Conservation (phyloP, 148 eudicot genomes). For the Diospyros lotus region DNA sequence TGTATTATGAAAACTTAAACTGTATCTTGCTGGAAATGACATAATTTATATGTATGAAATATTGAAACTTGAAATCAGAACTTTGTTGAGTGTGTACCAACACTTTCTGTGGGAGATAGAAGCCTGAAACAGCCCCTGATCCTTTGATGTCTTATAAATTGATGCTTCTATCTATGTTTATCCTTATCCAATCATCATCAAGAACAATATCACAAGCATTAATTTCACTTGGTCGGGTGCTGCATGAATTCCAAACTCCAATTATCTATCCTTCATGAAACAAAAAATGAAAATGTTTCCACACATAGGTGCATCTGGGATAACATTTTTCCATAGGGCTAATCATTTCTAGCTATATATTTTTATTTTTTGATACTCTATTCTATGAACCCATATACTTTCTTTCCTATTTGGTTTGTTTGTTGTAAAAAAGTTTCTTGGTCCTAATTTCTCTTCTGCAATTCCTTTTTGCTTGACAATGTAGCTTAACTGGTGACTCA, state of each 20-base stretch:
- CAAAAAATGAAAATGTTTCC: no score
- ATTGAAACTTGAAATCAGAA: background rate
- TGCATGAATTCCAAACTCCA: no score
- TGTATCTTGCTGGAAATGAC: background rate
- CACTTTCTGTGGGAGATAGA: background rate
- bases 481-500: background rate
- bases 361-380: background rate
- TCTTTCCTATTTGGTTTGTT: background rate
- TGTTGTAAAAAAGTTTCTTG: background rate
- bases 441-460: background rate
- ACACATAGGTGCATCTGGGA: background rate
- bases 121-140: background rate
- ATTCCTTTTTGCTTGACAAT: background rate
- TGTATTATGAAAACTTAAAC: background rate
- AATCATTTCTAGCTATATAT: background rate
- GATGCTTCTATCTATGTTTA: no score
- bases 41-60: conserved; percentile 2
- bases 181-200: no score
- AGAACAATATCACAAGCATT: no score
- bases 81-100: background rate
- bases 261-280: no score
- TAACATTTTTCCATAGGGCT: background rate
- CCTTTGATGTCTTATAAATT: background rate
- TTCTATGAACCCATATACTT: background rate
- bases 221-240: no score